Percentiles rank a stretch among this genome's conserved stretches.
phyloP scores from a whole-genome alignment of 2,329 filamentous ascomycete genomes.

The Thelonectria rubi region DNA sequence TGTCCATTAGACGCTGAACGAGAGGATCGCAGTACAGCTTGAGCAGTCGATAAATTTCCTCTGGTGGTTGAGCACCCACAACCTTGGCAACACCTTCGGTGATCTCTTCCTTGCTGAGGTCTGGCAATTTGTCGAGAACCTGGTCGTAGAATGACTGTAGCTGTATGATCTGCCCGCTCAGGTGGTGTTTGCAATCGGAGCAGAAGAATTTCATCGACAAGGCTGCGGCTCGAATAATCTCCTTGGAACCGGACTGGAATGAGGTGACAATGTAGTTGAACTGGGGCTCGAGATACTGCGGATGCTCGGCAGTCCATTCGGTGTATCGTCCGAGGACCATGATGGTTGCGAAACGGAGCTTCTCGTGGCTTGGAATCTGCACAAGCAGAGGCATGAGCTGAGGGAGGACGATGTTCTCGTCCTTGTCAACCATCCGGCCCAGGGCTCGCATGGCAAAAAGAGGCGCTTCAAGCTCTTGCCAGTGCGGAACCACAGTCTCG shows the following conservation, averaged over 20 bases:
- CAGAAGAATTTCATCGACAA: slow-evolving; percentile 98
- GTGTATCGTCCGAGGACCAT: slow-evolving; percentile 98
- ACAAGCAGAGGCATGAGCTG: slow-evolving; percentile 94
- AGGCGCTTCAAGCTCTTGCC: slow-evolving; percentile 95
- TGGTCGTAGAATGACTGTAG: slow-evolving; percentile 93
- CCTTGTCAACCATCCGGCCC: slow-evolving; percentile 92
- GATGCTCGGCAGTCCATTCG: slow-evolving; percentile 95
- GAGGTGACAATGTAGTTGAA: slow-evolving; percentile 95
- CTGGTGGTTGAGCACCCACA: slow-evolving; percentile 82
- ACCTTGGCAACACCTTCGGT: slow-evolving; percentile 95
- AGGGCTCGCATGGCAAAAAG: slow-evolving; percentile 95
- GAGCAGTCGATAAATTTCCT: slow-evolving; percentile 83
- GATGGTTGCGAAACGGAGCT: slow-evolving; percentile 97
- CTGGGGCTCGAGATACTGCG: slow-evolving; percentile 90
- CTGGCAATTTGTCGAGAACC: slow-evolving; percentile 85
- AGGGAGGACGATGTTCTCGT: slow-evolving; percentile 86
- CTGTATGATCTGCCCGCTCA: slow-evolving; percentile 84
- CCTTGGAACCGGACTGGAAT: slow-evolving; percentile 87
- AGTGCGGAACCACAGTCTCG: slow-evolving; percentile 82
- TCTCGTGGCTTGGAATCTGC: slow-evolving; percentile 94
- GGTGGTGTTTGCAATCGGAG: slow-evolving; percentile 87
- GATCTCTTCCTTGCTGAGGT: slow-evolving; percentile 90
- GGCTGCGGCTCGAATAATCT: slow-evolving; percentile 90
- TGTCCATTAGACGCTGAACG: slow-evolving; percentile 82
- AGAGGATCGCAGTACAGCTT: slow-evolving; percentile 95